These are phyloP conservation scores for Zygoascus meyerae DNA, from an alignment of 1,139 yeast species.

Conservation along the genomic window DNA sequence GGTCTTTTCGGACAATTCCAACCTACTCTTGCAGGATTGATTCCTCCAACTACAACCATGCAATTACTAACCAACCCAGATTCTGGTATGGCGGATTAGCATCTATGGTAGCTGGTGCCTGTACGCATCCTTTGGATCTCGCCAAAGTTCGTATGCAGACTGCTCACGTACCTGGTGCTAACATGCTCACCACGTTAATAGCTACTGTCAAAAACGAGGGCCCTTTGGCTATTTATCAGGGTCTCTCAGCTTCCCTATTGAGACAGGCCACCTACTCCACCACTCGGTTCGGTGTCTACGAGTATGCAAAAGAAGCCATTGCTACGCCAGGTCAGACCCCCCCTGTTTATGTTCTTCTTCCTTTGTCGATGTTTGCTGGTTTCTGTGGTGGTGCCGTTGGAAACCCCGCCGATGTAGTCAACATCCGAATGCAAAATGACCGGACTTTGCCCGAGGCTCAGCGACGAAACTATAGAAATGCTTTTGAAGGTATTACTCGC, in stretches of 20 bases:
- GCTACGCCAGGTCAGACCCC: conserved; percentile 34
- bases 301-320: conserved; percentile 53
- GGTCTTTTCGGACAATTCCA: too few relatives aligned
- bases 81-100: conserved; percentile 55
- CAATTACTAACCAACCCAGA: conserved; percentile 21
- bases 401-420: conserved; percentile 83
- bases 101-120: conserved; percentile 38
- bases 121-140: conserved; percentile 66
- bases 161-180: conserved; percentile 54
- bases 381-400: conserved; percentile 81
- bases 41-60: background rate
- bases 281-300: conserved; percentile 79
- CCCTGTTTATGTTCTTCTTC: conserved; percentile 49
- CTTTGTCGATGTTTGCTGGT: conserved; percentile 80
- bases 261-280: conserved; percentile 89
- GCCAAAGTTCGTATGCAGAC: conserved; percentile 85
- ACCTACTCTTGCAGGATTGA: too few relatives aligned
- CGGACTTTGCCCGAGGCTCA: conserved; percentile 57
- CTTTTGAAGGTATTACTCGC: conserved; percentile 64
- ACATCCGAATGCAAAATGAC: conserved; percentile 89
- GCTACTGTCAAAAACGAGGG: conserved; percentile 64
- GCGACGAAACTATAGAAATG: conserved; percentile 72
- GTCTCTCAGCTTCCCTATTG: conserved; percentile 72
- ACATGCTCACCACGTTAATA: conserved; percentile 54
- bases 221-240: conserved; percentile 62